These are phyloP conservation scores for Chytriomyces sp. DNA, from an alignment of 192 early-diverging fungal species.

Conservation along the genomic window DNA sequence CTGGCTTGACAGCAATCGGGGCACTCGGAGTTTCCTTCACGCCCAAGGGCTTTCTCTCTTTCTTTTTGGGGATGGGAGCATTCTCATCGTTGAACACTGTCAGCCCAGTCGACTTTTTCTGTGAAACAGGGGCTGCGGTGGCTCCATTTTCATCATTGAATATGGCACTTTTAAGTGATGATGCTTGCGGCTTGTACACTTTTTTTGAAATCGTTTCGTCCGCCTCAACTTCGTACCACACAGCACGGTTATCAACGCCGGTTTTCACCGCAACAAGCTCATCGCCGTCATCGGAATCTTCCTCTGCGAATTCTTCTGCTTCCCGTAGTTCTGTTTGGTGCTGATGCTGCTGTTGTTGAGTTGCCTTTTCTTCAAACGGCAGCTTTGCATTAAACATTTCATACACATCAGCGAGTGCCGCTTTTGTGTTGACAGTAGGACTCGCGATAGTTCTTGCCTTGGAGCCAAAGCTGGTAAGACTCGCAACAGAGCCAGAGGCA, in stretches of 20 bases:
- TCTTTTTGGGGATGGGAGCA: neutral
- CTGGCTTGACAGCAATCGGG: neutral
- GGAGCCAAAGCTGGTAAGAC: neutral
- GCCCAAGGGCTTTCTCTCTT: conserved; percentile 21
- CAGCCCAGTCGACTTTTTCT: neutral
- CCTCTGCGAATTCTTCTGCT: neutral
- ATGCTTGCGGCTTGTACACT: conserved; percentile 44
- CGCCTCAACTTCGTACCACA: conserved; percentile 46
- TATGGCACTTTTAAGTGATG: conserved; percentile 9
- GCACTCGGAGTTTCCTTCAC: neutral
- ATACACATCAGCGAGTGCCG: conserved; percentile 54
- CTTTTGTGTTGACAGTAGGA: conserved; percentile 64
- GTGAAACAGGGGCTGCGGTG: neutral
- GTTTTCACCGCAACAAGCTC: conserved; percentile 25
- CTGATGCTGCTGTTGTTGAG: neutral
- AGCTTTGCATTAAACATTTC: conserved; percentile 56
- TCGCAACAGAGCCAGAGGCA: neutral
- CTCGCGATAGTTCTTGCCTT: conserved; percentile 31
- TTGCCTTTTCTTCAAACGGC: conserved; percentile 19
- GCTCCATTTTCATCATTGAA: conserved; percentile 15
- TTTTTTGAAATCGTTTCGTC: conserved; percentile 60
- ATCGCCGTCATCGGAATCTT: conserved; percentile 10
- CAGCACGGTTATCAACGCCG: conserved; percentile 29
- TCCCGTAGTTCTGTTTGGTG: neutral
- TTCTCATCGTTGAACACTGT: conserved; percentile 29